Base-by-base conservation (phyloP, 2,329 filamentous ascomycete genomes). In the Neopestalotiopsis sp. region DNA sequence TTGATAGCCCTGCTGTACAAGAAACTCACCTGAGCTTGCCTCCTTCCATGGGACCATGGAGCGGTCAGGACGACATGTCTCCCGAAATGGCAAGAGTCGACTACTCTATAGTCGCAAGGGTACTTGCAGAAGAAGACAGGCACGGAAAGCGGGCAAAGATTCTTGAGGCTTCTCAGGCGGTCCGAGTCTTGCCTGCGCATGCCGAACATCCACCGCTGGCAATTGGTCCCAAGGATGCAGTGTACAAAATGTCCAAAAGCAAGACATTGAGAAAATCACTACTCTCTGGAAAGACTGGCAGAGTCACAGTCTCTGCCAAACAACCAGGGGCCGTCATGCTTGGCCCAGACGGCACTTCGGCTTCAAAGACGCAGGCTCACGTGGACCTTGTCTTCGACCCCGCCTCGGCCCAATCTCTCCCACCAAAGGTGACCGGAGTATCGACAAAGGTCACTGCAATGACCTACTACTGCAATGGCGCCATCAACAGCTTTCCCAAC, bases 181-280 rank as follows among this genome's bases (percentile, higher is more conserved):
- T 90, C 76, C 85, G 84, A 71, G 83, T 90, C n/a, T 81, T 90
- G 7, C 87, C 88, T 1, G 78, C 81, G 1, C 79, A 80, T 3
- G 74, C 81, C 9, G 85, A 88, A 74, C 82, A 87, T 65, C 82
- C 87, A 2, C 87, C 87, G 1, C 79, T 89, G 68, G 83, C 81
- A 72, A 79, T 88, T 66, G 83, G 83, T 61, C 72, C 80, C 69
- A 75, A 80, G 45, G 86, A 89, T 73, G 79, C 81, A 72, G 76
- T 84, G 61, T 89, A 89, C 78, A 77, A 75, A 66, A 82, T 87
- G 76, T 76, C 78, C 69, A 86, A 85, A 79, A 81, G 81, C 68
- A 89, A 89, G 79, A 82, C 82, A 1, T 75, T 89, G 40, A 84
- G 87, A 70, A 87, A 85, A 77, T 86, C 82, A 71, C 79, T 90